A percentile compares a stretch with the other conserved stretches of the same genome.
phyloP scores from a whole-genome alignment of 139 green algal species.

The Chlorella sp. region DNA sequence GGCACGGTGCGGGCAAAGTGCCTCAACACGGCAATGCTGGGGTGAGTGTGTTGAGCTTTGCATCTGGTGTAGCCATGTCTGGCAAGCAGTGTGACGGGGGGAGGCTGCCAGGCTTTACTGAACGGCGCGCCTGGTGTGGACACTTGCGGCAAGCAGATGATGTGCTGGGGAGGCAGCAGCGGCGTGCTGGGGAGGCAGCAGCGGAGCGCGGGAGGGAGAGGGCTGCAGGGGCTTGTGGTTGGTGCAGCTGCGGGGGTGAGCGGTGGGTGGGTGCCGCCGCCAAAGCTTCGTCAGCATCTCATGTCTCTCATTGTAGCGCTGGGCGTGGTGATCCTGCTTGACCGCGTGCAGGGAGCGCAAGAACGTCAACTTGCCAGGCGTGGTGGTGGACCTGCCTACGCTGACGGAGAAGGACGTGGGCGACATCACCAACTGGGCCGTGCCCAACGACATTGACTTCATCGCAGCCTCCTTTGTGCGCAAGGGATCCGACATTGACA shows the following conservation, averaged over 20 bases:
- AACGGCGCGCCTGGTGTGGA: not conserved
- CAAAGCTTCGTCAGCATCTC: too few species aligned
- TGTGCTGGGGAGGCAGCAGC: not conserved
- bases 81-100: not conserved
- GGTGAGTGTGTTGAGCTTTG: conserved; percentile 40
- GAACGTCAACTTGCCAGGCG: conserved; percentile 96
- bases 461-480: conserved; percentile 98
- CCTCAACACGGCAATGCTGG: conserved; percentile 93
- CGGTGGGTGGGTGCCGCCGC: too few species aligned
- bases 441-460: conserved; percentile 97
- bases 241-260: too few species aligned
- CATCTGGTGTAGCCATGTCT: not conserved
- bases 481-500: conserved; percentile 87
- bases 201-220: not conserved
- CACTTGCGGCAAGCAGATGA: not conserved
- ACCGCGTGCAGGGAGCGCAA: conserved; percentile 86
- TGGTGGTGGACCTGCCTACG: conserved; percentile 95
- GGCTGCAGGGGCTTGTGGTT: not conserved
- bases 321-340: not conserved
- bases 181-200: not conserved
- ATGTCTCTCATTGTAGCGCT: not conserved
- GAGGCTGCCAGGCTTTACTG: not conserved
- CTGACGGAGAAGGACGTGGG: conserved; percentile 94
- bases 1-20: conserved; percentile 73
- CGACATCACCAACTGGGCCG: conserved; percentile 90